Conservation (phyloP, 352 stramenopile genomes). For the Phytophthora lateralis region DNA sequence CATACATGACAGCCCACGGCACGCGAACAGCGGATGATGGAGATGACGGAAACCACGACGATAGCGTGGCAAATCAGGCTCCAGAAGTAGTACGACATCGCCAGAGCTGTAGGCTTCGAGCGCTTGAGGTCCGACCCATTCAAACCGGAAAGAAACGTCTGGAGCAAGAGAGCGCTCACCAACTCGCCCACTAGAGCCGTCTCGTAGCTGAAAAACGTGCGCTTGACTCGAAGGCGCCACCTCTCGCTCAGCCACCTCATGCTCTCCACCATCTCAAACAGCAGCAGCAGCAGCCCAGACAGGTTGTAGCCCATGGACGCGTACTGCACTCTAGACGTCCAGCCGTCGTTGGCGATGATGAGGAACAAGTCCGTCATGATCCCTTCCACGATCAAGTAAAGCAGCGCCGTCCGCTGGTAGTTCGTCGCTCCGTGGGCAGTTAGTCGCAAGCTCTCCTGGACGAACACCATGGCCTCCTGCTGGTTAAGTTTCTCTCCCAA, state of each 20-base stretch:
- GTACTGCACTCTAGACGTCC: slow-evolving; percentile 6
- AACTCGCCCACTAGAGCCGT: slow-evolving; percentile 12
- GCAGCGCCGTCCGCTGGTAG: neutral
- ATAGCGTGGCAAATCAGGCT: slow-evolving; percentile 16
- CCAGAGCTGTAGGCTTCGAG: slow-evolving; percentile 8
- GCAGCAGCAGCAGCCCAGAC: slow-evolving; percentile 9
- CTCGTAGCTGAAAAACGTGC: slow-evolving; percentile 17
- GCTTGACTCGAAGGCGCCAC: slow-evolving; percentile 11
- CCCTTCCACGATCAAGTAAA: slow-evolving; percentile 18
- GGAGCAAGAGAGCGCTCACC: slow-evolving; percentile 3
- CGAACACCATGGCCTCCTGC: slow-evolving; percentile 15
- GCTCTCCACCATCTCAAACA: slow-evolving; percentile 16
- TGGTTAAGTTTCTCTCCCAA: slow-evolving; percentile 5
- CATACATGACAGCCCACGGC: slow-evolving; percentile 2
- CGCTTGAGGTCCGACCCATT: slow-evolving; percentile 14
- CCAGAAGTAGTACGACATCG: slow-evolving; percentile 14
- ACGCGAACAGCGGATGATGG: slow-evolving; percentile 2
- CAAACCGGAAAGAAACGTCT: slow-evolving; percentile 14
- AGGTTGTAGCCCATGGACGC: slow-evolving; percentile 22
- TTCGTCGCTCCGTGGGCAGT: slow-evolving; percentile 16
- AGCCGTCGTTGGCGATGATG: slow-evolving; percentile 15
- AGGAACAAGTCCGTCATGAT: slow-evolving; percentile 23
- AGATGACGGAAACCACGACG: slow-evolving; percentile 1
- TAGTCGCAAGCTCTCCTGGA: slow-evolving; percentile 14
- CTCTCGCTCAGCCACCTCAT: slow-evolving; percentile 4